These are phyloP conservation scores for Linum lewisii DNA, from an alignment of 345 rosid species.

Conservation along the genomic window DNA sequence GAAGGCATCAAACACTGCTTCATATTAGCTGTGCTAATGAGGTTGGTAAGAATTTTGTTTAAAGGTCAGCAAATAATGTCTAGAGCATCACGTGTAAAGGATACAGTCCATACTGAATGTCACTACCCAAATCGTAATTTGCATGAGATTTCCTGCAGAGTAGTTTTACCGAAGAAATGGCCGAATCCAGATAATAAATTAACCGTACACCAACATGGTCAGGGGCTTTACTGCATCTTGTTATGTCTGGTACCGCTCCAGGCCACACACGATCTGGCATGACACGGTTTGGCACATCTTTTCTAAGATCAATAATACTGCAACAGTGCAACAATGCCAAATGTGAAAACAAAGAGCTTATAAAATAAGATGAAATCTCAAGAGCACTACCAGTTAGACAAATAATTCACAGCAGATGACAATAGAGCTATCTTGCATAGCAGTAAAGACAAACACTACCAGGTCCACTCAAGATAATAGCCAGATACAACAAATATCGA, in stretches of 20 bases:
- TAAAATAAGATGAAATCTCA: background rate
- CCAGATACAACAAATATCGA: too few species aligned
- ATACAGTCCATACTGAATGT: slow-evolving; percentile 49
- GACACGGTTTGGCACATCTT: slow-evolving; percentile 29
- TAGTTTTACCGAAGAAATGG: slow-evolving; percentile 46
- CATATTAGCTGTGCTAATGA: too few species aligned
- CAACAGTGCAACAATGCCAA: slow-evolving; percentile 40
- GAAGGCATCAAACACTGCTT: too few species aligned
- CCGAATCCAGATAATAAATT: slow-evolving; percentile 27
- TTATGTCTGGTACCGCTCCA: slow-evolving; percentile 12
- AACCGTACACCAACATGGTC: slow-evolving; percentile 32
- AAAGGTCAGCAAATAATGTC: background rate
- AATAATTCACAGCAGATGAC: too few species aligned
- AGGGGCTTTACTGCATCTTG: slow-evolving; percentile 30
- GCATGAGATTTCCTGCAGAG: slow-evolving; percentile 21
- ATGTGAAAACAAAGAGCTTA: slow-evolving; percentile 34
- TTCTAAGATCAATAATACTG: slow-evolving; percentile 61
- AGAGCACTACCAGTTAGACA: too few species aligned
- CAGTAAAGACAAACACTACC: too few species aligned
- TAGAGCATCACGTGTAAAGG: slow-evolving; percentile 23
- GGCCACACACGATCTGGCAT: slow-evolving; percentile 48
- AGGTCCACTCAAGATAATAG: too few species aligned
- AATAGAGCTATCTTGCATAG: too few species aligned
- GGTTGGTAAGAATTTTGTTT: too few species aligned
- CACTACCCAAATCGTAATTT: slow-evolving; percentile 15